Conservation (phyloP, 805 yeast species). For the Suhomyces canberraensis region DNA sequence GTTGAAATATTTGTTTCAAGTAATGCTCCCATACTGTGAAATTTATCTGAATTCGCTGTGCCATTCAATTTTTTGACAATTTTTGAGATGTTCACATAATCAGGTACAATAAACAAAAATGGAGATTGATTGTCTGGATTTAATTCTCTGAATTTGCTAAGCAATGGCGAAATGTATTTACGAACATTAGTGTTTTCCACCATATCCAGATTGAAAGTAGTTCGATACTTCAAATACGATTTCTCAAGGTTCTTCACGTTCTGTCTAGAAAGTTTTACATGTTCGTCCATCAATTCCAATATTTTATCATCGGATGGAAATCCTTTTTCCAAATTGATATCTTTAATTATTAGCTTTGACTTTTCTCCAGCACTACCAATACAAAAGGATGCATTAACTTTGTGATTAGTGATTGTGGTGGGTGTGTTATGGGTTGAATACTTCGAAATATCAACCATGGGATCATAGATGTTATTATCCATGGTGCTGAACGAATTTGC, state of each 20-base stretch:
- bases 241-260: conserved; percentile 15
- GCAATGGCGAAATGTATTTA: not conserved
- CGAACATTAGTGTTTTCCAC: not conserved
- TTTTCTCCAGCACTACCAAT: not conserved
- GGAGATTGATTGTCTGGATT: conserved; percentile 8
- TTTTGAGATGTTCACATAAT: conserved; percentile 6
- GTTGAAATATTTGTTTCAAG: too few relatives aligned
- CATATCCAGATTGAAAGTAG: not conserved
- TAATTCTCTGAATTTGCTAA: conserved; percentile 5
- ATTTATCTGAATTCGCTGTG: not conserved
- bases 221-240: conserved; percentile 9
- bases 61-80: conserved; percentile 3
- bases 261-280: conserved; percentile 7
- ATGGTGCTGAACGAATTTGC: not conserved
- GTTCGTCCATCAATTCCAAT: conserved; percentile 9
- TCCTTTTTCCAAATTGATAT: conserved; percentile 6
- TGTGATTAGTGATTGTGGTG: not conserved
- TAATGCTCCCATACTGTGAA: too few relatives aligned
- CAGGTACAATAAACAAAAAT: conserved; percentile 17
- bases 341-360: conserved; percentile 3
- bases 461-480: too few relatives aligned
- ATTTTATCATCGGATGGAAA: conserved; percentile 6
- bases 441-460: too few relatives aligned
- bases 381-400: conserved; percentile 3
- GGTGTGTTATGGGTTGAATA: not conserved